Conservation (phyloP, 2,329 filamentous ascomycete species). For the Emmonsiellopsis sp. region DNA sequence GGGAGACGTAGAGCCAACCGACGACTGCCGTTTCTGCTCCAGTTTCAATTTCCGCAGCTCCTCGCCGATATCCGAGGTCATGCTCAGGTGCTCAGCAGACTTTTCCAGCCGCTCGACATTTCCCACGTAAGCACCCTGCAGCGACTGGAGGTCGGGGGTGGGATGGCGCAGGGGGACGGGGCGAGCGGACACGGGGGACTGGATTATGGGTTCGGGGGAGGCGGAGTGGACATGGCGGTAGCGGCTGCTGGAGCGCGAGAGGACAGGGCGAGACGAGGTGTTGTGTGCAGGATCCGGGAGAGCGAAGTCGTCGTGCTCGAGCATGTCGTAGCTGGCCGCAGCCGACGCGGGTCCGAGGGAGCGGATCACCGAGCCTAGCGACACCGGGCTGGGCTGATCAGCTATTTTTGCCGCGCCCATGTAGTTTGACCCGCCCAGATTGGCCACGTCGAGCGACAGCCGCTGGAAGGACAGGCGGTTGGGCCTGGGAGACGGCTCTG, state of each 20-base stretch:
- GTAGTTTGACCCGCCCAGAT: conserved; percentile 20
- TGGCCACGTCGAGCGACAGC: conserved; percentile 22
- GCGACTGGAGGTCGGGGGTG: conserved; percentile 39
- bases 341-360: conserved; percentile 8
- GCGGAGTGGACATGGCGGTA: conserved; percentile 1
- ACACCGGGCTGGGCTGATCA: conserved; percentile 15
- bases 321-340: conserved; percentile 32
- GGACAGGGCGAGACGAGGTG: neutral
- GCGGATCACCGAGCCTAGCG: conserved; percentile 9
- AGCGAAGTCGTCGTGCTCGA: conserved; percentile 37
- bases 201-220: conserved; percentile 25
- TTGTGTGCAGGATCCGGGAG: conserved; percentile 15
- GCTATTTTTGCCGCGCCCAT: conserved; percentile 20
- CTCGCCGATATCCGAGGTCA: conserved; percentile 36
- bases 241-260: neutral
- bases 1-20: conserved; percentile 9
- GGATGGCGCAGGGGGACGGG: conserved; percentile 38
- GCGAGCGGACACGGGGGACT: conserved; percentile 30
- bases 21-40: conserved; percentile 34
- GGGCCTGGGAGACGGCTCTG: conserved; percentile 22
- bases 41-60: conserved; percentile 37
- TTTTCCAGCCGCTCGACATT: conserved; percentile 42
- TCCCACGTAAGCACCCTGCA: conserved; percentile 41
- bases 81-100: conserved; percentile 39
- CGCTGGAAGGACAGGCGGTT: conserved; percentile 18